Evolutionary conservation across 345 rosid genomes (phyloP).

Genomic region (Cardamine occulta): DNA sequence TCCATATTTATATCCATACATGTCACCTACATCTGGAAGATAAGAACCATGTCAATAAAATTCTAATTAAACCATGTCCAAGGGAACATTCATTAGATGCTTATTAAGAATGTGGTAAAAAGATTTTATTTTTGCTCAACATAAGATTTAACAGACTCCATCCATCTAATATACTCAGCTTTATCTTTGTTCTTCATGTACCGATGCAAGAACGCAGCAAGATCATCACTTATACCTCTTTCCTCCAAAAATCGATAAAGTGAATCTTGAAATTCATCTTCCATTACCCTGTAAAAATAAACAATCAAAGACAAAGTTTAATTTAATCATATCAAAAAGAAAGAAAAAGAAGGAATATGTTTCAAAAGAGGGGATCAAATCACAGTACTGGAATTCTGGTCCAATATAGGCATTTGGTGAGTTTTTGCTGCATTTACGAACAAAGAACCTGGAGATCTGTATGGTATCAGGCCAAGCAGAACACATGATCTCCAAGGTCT

Average conservation of each 20-base stretch:
- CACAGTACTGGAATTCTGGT: slow-evolving; percentile 74
- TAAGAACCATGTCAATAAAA: background rate
- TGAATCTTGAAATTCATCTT: slow-evolving; percentile 70
- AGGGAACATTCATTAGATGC: background rate
- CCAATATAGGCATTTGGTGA: slow-evolving; percentile 55
- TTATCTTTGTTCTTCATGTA: slow-evolving; percentile 76
- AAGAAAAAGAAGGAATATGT: background rate
- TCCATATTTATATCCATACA: background rate
- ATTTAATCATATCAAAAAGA: background rate
- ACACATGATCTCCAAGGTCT: slow-evolving; percentile 71
- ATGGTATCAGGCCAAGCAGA: slow-evolving; percentile 84
- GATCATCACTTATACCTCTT: slow-evolving; percentile 69
- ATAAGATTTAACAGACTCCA: slow-evolving; percentile 68
- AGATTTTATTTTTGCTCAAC: slow-evolving; percentile 57
- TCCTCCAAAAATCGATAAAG: slow-evolving; percentile 70
- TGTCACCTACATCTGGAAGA: background rate
- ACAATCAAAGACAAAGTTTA: slow-evolving; percentile 12
- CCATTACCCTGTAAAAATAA: slow-evolving; percentile 67
- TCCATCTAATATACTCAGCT: slow-evolving; percentile 77
- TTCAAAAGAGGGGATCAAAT: slow-evolving; percentile 5
- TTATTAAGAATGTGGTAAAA: slow-evolving; percentile 13
- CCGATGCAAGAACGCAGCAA: slow-evolving; percentile 80
- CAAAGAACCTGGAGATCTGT: slow-evolving; percentile 60
- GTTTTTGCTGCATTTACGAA: slow-evolving; percentile 47
- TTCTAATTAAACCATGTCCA: background rate